Evolutionary conservation across 768 basidiomycete species (phyloP), one percentile per base, ranked within the genome.

Genomic region (Mycena venus): DNA sequence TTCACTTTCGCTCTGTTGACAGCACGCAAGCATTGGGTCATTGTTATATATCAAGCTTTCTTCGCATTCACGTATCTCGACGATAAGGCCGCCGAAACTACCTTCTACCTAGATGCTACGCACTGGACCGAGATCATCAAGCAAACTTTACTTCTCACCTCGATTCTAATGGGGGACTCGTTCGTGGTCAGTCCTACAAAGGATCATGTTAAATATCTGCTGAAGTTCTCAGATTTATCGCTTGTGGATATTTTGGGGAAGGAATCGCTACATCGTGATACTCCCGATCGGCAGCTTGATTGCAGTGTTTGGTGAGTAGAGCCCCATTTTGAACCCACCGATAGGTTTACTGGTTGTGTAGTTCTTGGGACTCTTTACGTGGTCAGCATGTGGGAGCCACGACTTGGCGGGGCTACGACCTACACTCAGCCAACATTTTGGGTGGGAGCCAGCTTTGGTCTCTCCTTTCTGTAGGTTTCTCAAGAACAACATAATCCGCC

Each of bases 231-330:
- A 65, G 64, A 65, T 53, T 53, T 65, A 65, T 65, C 64, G 64
- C 49, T 53, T 65, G 49, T 65, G 64, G 64, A 65, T 65, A 65
- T 34, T 65, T 27, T 65, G 64, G 64, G 64, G 49, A 38, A 53
- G 47, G 23, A 53, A 65, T 65, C 64, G 49, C 34, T 53, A 53
- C 49, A 64, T 64, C 47, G 63, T 64, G 47, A 51, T 64, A 51
- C n/a, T 64, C 63, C 63, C 63, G 31, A 64, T 65, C 32, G 32
- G 64, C 34, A 53, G 49, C 64, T 51, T 65, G 49, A 25, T 38
- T 36, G 64, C 34, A 32, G 64, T 53, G 47, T 53, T 65, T 36
- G 23, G 49, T 65, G 29, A 38, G 49, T 65, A 36, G 34, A 53
- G 34, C 34, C 63, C 31, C 64, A 53, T 38, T 36, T 23, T 38